phyloP scores from a whole-genome alignment of 257 asterid species.

The Gentiana straminea region DNA sequence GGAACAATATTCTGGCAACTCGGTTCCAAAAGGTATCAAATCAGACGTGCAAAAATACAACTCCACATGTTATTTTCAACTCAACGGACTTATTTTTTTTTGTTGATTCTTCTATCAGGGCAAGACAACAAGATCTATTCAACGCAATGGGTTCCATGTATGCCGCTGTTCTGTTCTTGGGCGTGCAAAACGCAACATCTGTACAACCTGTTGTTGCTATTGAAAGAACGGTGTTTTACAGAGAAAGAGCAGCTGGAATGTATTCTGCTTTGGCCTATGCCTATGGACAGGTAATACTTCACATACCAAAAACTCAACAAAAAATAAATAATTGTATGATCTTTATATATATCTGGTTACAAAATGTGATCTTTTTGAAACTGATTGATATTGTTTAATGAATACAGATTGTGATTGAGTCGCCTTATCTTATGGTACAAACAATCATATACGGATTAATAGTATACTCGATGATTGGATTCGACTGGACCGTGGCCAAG shows the following conservation, averaged over 20 bases:
- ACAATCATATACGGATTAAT: conserved; percentile 41
- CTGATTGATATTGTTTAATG: neutral
- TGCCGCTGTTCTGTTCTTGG: conserved; percentile 54
- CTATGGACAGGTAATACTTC: conserved; percentile 50
- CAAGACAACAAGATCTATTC: conserved; percentile 43
- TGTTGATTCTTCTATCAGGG: conserved; percentile 20
- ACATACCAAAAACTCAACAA: neutral
- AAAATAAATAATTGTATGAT: neutral
- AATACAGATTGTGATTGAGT: conserved; percentile 44
- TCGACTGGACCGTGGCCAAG: conserved; percentile 54
- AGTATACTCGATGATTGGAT: conserved; percentile 71
- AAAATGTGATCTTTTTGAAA: neutral
- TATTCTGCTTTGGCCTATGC: conserved; percentile 77
- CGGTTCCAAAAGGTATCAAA: conserved; percentile 48
- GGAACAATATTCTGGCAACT: conserved; percentile 75
- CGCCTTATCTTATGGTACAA: conserved; percentile 54
- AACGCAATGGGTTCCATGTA: conserved; percentile 89
- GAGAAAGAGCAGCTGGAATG: conserved; percentile 93
- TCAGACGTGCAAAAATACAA: too few relatives aligned
- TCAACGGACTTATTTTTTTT: too few relatives aligned
- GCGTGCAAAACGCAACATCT: conserved; percentile 53
- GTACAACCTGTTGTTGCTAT: conserved; percentile 75
- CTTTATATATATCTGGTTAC: too few relatives aligned
- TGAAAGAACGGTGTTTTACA: conserved; percentile 71
- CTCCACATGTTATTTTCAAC: neutral